Conservation (phyloP, 2,329 filamentous ascomycete species). For the Neopestalotiopsis rosae region DNA sequence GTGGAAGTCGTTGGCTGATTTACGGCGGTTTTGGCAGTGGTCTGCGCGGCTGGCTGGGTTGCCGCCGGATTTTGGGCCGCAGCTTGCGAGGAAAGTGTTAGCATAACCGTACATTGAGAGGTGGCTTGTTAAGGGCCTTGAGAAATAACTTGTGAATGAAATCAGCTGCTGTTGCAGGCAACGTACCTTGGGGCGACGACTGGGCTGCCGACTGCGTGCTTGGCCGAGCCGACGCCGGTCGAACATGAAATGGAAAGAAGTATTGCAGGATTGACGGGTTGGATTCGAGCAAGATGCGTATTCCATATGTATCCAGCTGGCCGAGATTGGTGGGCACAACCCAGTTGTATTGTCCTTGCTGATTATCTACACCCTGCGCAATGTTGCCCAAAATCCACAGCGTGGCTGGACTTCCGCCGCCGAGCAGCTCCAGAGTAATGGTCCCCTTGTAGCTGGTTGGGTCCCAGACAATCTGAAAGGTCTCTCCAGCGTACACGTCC, state of each 20-base stretch:
- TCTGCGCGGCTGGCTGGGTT: neutral
- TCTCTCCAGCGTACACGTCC: neutral
- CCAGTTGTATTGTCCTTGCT: neutral
- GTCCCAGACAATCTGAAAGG: slow-evolving; percentile 8
- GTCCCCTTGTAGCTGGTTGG: slow-evolving; percentile 3
- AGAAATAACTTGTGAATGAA: neutral
- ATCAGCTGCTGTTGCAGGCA: neutral
- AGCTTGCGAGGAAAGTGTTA: neutral
- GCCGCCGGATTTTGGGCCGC: neutral
- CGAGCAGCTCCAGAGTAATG: neutral
- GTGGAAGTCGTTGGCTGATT: neutral
- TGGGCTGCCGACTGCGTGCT: neutral
- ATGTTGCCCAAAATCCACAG: neutral
- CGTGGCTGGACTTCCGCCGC: slow-evolving; percentile 5
- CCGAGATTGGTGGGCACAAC: neutral
- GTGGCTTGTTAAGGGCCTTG: neutral
- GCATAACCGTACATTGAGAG: neutral
- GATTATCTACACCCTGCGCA: neutral
- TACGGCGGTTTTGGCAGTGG: neutral
- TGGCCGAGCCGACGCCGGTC: neutral
- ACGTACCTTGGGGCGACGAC: neutral
- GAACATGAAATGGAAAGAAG: neutral
- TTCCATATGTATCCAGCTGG: neutral
- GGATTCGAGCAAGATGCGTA: slow-evolving; percentile 5
- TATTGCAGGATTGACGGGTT: slow-evolving; percentile 7